Evolutionary conservation across 1,284 basidiomycete genomes (phyloP), one percentile per base, ranked within the genome.

Genomic region (Cerioporus squamosus): DNA sequence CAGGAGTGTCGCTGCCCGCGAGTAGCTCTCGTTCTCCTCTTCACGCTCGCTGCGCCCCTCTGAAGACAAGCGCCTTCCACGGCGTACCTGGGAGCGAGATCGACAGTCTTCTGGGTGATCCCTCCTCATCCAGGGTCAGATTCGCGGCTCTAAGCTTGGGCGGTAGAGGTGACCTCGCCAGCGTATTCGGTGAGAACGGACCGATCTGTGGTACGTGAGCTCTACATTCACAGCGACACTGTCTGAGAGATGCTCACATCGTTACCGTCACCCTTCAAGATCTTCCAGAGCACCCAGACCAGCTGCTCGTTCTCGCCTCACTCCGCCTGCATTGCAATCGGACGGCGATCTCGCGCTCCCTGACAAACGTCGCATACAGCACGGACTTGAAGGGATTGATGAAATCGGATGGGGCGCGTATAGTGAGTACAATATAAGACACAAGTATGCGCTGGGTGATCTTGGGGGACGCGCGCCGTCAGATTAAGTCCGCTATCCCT

Each of bases 221-320:
- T 47, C 50, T 36, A 45, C 10, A 44, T 31, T 29, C 36, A 36
- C 26, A 31, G 18, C 31, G 29, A 23, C 17, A 23, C 33, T 51
- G 31, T 9, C 31, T 7, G 33, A 42, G 24, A n/a, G 49, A 40
- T 26, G 77, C 83, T 65, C 62, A 91, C 90, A 78, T 91, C 89
- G 61, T 83, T 84, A 10, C 90, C 90, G 69, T 91, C 88, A 48
- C 90, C 90, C 68, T 84, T 88, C 54, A 91, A 74, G 56, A 91
- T 88, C 75, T 91, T 91, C 88, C 88, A 91, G 54, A 91, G 75
- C 36, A 91, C 89, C 89, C 90, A 91, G 36, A 91, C 86, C 47
- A 91, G 76, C 66, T 90, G 90, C 69, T 91, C 89, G 69, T 83
- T 89, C 53, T 85, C 81, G 60, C 81, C n/a, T 81, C 51, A 79